A percentile compares a stretch with the other conserved stretches of the same genome.
Conservation (phyloP, 495 filamentous ascomycete species). For the Penicillium flavigenum region DNA sequence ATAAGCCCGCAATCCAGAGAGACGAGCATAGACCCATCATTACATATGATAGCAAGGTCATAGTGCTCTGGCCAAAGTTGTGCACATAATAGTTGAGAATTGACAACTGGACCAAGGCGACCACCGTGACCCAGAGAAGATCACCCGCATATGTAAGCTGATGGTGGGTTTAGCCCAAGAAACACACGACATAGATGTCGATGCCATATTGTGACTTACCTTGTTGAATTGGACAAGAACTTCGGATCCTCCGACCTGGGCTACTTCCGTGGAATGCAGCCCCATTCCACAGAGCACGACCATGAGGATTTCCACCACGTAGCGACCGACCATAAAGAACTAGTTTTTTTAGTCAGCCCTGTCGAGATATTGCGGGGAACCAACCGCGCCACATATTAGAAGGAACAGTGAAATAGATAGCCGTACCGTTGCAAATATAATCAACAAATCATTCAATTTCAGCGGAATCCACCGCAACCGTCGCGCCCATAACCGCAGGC, state of each 20-base stretch:
- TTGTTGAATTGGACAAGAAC: slow-evolving; percentile 19
- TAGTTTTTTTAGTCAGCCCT: slow-evolving; percentile 3
- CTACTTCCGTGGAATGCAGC: slow-evolving; percentile 19
- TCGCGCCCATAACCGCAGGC: slow-evolving; percentile 27
- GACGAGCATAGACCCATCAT: slow-evolving; percentile 17
- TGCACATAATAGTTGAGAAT: slow-evolving; percentile 25
- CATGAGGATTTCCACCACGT: slow-evolving; percentile 23
- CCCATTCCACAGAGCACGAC: slow-evolving; percentile 26
- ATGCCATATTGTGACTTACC: slow-evolving; percentile 5
- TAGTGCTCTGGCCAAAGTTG: slow-evolving; percentile 11
- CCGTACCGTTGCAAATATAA: slow-evolving; percentile 22
- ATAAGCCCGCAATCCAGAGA: slow-evolving; percentile 19
- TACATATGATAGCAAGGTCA: slow-evolving; percentile 15
- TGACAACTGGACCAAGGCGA: slow-evolving; percentile 22
- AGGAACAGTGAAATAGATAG: background rate
- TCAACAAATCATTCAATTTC: slow-evolving; percentile 25
- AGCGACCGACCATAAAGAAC: slow-evolving; percentile 23
- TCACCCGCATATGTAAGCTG: slow-evolving; percentile 26
- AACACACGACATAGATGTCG: background rate
- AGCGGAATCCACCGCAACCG: slow-evolving; percentile 11
- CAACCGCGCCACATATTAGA: background rate
- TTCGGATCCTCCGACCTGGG: slow-evolving; percentile 13
- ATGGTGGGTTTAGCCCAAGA: slow-evolving; percentile 9
- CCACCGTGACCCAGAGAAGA: slow-evolving; percentile 20
- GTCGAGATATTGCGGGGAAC: background rate